These are phyloP conservation scores for Heterobasidion occidentale DNA, from an alignment of 1,284 basidiomycete species.

Conservation along the genomic window DNA sequence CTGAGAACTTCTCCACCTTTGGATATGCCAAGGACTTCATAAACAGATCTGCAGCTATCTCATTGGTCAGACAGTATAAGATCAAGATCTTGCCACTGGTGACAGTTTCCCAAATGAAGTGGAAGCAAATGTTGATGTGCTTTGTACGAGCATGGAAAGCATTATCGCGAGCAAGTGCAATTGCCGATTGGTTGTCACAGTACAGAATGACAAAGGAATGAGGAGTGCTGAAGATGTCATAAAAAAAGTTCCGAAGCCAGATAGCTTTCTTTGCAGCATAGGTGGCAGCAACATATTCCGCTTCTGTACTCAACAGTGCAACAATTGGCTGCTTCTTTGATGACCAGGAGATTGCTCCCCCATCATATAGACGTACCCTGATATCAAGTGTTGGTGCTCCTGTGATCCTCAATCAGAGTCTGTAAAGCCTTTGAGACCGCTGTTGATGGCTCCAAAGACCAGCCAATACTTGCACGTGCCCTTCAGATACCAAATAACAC, in stretches of 20 bases:
- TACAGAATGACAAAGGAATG: conserved; percentile 3
- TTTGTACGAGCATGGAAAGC: conserved; percentile 22
- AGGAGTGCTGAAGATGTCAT: conserved; percentile 5
- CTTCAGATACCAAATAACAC: conserved; percentile 15
- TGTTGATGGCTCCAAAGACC: neutral
- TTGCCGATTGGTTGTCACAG: conserved; percentile 21
- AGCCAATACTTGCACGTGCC: neutral
- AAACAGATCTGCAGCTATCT: conserved; percentile 20
- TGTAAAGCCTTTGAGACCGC: conserved; percentile 14
- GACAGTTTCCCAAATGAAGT: conserved; percentile 25
- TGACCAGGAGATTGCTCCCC: conserved; percentile 14
- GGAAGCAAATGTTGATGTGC: conserved; percentile 32
- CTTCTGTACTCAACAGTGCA: conserved; percentile 18
- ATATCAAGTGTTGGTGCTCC: conserved; percentile 10
- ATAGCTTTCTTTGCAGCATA: conserved; percentile 15
- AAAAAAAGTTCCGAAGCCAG: conserved; percentile 14
- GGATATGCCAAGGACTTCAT: conserved; percentile 17
- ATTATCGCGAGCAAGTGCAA: conserved; percentile 17
- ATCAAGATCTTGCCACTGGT: conserved; percentile 11
- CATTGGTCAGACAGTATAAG: conserved; percentile 16
- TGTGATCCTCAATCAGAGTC: conserved; percentile 23
- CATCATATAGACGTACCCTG: conserved; percentile 10
- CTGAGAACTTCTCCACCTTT: neutral
- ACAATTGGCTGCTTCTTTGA: conserved; percentile 16
- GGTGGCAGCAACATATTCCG: conserved; percentile 20